Conservation (phyloP, 371 early-diverging fungal species). For the Saksenaea oblongispora region DNA sequence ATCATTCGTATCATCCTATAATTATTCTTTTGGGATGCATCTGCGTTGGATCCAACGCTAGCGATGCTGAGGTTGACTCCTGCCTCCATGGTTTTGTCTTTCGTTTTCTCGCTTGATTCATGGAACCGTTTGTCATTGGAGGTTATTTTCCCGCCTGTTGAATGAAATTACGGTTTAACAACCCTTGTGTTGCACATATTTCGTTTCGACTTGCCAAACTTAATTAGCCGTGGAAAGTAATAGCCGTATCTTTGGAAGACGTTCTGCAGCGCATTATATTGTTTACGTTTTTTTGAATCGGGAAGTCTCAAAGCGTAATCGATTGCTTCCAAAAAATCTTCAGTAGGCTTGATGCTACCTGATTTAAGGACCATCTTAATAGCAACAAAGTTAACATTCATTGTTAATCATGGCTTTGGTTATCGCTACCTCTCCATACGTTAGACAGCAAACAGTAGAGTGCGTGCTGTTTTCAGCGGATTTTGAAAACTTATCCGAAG, state of each 20-base stretch:
- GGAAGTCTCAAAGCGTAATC: not conserved
- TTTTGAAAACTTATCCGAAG: not conserved
- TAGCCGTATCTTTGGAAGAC: not conserved
- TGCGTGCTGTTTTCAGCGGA: not conserved
- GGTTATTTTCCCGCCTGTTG: no score
- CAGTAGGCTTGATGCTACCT: not conserved
- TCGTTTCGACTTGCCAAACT: not conserved
- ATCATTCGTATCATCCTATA: no score
- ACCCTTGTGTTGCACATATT: no score
- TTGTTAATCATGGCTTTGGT: not conserved
- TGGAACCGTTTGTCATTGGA: no score
- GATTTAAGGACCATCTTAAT: not conserved
- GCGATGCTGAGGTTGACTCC: no score
- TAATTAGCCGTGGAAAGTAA: not conserved
- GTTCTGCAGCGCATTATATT: not conserved
- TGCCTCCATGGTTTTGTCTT: no score
- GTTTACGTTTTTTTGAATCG: not conserved
- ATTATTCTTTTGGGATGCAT: no score
- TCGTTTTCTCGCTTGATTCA: no score
- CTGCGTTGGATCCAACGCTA: no score
- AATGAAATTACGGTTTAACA: no score
- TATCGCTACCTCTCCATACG: not conserved
- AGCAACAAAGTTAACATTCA: no score
- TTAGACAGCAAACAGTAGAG: not conserved
- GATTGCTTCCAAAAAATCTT: not conserved